Evolutionary conservation across 441 rosid genomes (phyloP).

Genomic region (Hura crepitans): DNA sequence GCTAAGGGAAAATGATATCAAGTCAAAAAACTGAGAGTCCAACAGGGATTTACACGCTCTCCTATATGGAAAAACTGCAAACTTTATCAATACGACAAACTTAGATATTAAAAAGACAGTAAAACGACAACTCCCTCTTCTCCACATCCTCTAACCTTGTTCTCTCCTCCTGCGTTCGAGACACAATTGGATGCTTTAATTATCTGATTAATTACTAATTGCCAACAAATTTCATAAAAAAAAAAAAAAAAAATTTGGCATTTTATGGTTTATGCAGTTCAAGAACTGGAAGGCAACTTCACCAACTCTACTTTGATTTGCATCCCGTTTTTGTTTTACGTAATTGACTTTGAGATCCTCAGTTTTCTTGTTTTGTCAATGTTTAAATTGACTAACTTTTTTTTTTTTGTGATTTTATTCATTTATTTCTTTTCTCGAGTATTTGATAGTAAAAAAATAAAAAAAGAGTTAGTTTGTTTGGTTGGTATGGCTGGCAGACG

Average conservation of each 20-base stretch:
- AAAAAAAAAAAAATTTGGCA: no score
- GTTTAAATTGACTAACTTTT: background rate
- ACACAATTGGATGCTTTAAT: background rate
- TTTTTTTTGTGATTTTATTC: background rate
- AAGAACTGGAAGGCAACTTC: no score
- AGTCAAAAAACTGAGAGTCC: background rate
- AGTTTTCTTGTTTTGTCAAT: background rate
- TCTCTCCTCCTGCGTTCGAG: background rate
- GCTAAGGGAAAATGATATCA: background rate
- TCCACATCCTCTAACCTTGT: background rate
- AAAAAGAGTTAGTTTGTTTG: no score
- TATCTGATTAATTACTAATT: no score
- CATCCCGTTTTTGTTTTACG: no score
- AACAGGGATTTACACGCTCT: background rate
- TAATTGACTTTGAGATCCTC: background rate
- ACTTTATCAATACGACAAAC: background rate
- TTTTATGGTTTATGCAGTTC: no score
- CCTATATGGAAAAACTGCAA: background rate
- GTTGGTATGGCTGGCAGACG: background rate
- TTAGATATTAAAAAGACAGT: background rate
- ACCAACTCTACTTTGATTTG: no score
- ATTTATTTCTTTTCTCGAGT: no score
- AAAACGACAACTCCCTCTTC: slow-evolving; percentile 7
- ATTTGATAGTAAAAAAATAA: no score
- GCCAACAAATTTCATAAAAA: no score